These are phyloP conservation scores for Oxytropis ochrocephala DNA, from an alignment of 306 rosid genomes.

Conservation along the genomic window DNA sequence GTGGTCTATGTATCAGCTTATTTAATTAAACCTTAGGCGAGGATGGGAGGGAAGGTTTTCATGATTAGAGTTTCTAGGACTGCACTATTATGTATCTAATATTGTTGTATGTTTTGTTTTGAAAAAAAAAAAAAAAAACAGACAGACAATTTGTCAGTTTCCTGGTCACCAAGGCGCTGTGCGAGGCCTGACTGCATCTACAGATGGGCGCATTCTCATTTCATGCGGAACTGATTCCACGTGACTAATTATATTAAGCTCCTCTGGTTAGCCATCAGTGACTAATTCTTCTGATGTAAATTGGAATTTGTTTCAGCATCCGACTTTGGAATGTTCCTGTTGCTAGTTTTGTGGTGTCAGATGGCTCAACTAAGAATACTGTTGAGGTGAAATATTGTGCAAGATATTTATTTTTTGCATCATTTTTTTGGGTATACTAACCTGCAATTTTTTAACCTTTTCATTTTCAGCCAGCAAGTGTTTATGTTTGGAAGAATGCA, in stretches of 20 bases:
- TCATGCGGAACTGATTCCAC: constrained; percentile 93
- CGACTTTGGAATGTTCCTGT: constrained; percentile 79
- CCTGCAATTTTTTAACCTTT: constrained; percentile 17
- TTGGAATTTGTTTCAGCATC: constrained; percentile 42
- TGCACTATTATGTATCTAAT: neutral
- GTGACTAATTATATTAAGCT: constrained; percentile 32
- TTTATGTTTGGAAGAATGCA: constrained; percentile 68
- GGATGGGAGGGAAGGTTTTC: neutral
- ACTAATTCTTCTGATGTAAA: constrained; percentile 13
- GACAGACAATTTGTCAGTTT: constrained; percentile 68
- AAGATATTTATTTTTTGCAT: neutral
- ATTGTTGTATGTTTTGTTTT: constrained; percentile 6
- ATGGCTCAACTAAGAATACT: constrained; percentile 31
- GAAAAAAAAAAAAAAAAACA: constrained; percentile 25
- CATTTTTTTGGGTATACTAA: neutral
- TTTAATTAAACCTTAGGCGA: neutral
- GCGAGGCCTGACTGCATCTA: constrained; percentile 66
- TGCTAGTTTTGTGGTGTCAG: constrained; percentile 39
- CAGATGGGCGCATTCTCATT: constrained; percentile 72
- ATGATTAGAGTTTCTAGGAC: neutral
- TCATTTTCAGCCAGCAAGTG: constrained; percentile 58
- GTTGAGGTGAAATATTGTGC: constrained; percentile 42
- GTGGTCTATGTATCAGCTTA: neutral
- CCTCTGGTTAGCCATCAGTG: neutral
- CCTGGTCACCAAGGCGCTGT: constrained; percentile 96